Evolutionary conservation across 2,329 filamentous ascomycete genomes (phyloP).

Genomic region (Ophiostoma pallidulum): DNA sequence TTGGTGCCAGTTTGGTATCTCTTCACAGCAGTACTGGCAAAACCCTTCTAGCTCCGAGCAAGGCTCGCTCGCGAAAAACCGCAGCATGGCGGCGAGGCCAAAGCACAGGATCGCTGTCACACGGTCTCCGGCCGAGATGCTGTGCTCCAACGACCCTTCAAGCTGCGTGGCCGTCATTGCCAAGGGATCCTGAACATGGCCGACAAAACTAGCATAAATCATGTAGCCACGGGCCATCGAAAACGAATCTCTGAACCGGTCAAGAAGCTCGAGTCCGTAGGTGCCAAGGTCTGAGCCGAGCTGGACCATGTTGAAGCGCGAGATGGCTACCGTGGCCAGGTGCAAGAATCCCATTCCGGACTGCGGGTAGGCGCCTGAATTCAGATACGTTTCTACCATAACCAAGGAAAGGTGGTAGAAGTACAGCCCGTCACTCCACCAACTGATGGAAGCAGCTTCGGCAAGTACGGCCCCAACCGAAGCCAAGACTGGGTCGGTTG

Average conservation of each 20-base stretch:
- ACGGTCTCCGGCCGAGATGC: slow-evolving; percentile 58
- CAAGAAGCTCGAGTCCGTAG: slow-evolving; percentile 54
- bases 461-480: slow-evolving; percentile 61
- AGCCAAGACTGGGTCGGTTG: slow-evolving; percentile 44
- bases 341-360: slow-evolving; percentile 60
- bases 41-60: slow-evolving; percentile 59
- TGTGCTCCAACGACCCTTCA: slow-evolving; percentile 57
- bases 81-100: slow-evolving; percentile 56
- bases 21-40: slow-evolving; percentile 62
- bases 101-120: slow-evolving; percentile 63
- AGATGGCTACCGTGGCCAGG: slow-evolving; percentile 55
- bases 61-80: slow-evolving; percentile 61
- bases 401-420: slow-evolving; percentile 63
- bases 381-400: slow-evolving; percentile 57
- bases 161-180: slow-evolving; percentile 48
- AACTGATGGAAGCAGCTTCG: slow-evolving; percentile 60
- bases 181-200: slow-evolving; percentile 59
- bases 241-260: slow-evolving; percentile 53
- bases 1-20: slow-evolving; percentile 61
- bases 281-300: slow-evolving; percentile 57
- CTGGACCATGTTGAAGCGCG: slow-evolving; percentile 61
- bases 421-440: slow-evolving; percentile 62
- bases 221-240: slow-evolving; percentile 60
- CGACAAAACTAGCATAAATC: slow-evolving; percentile 59
- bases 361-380: slow-evolving; percentile 57